phyloP scores from a whole-genome alignment of 1,284 basidiomycete species.

The Volvariella volvacea region DNA sequence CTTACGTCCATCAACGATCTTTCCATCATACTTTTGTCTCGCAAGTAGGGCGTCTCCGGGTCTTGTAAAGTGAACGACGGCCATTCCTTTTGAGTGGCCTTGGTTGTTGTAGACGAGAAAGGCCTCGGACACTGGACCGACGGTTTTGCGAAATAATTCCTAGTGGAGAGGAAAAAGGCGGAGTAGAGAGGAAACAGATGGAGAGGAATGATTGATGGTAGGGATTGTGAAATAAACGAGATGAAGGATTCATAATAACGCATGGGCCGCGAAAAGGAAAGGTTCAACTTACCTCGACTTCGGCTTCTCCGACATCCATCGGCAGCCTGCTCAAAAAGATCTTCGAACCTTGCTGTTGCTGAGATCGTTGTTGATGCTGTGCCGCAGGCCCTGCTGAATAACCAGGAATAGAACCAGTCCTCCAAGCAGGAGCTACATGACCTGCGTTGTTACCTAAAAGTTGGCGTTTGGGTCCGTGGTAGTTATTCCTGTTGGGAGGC shows the following conservation, averaged over 20 bases:
- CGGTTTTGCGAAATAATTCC: conserved; percentile 68
- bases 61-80: conserved; percentile 58
- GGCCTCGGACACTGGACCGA: conserved; percentile 62
- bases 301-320: conserved; percentile 56
- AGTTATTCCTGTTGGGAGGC: conserved; percentile 26
- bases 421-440: conserved; percentile 55
- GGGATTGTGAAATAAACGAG: too few species aligned
- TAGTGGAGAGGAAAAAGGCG: conserved; percentile 18
- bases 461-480: conserved; percentile 48
- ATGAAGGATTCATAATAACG: neutral
- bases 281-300: conserved; percentile 52
- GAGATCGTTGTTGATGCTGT: neutral
- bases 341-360: conserved; percentile 45
- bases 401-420: conserved; percentile 15
- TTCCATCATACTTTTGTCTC: conserved; percentile 61
- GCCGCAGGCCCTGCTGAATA: neutral
- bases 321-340: conserved; percentile 67
- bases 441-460: conserved; percentile 51
- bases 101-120: conserved; percentile 69
- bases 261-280: neutral
- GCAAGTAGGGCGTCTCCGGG: conserved; percentile 55
- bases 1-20: conserved; percentile 70
- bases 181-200: neutral
- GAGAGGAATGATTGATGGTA: neutral
- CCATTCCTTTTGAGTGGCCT: conserved; percentile 70